A percentile compares a stretch with the other conserved stretches of the same genome.
Conservation (phyloP, 495 filamentous ascomycete genomes). For the Lasiosphaeria hispida region DNA sequence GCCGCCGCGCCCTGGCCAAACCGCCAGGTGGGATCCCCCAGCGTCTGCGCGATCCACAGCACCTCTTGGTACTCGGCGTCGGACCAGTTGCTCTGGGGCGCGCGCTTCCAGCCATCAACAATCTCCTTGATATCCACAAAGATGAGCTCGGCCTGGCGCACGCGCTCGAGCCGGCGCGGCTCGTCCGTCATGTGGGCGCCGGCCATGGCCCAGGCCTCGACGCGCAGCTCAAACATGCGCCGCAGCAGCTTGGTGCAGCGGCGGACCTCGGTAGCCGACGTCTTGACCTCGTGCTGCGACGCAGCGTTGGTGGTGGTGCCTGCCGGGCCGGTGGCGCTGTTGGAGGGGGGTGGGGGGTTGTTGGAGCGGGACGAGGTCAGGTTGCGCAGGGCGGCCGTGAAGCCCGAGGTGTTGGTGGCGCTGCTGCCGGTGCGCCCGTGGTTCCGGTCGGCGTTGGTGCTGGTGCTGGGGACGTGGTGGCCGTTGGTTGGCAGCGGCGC, state of each 20-base stretch:
- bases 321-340: not conserved
- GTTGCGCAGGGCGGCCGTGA: not conserved
- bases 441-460: too few species aligned
- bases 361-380: not conserved
- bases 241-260: conserved; percentile 19
- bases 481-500: too few species aligned
- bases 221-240: conserved; percentile 10
- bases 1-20: not conserved
- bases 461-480: too few species aligned
- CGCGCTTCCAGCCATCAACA: conserved; percentile 6
- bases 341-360: not conserved
- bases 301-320: too few species aligned
- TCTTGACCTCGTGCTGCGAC: conserved; percentile 3
- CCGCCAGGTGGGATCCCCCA: conserved; percentile 11
- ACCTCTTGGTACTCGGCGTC: conserved; percentile 17
- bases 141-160: conserved; percentile 10
- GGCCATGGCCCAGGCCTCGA: conserved; percentile 16
- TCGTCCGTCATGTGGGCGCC: conserved; percentile 9
- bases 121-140: conserved; percentile 17
- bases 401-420: not conserved
- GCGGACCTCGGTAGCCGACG: conserved; percentile 16
- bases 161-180: not conserved
- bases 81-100: conserved; percentile 12
- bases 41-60: conserved; percentile 7
- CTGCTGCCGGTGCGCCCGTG: too few species aligned